phyloP scores from a whole-genome alignment of 345 rosid species.

The Sisymbrium altissimum region DNA sequence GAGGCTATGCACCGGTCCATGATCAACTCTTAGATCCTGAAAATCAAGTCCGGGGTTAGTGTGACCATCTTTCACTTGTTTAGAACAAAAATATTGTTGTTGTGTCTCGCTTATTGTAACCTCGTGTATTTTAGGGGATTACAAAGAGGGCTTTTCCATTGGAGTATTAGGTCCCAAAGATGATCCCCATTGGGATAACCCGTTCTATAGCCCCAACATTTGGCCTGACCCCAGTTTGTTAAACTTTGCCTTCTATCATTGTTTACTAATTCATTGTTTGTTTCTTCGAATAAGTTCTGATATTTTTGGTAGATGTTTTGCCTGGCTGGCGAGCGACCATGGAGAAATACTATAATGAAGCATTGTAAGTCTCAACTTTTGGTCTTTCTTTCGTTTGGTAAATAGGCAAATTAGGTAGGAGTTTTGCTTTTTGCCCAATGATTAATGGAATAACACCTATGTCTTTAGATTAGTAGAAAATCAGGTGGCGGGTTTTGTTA shows the following conservation, averaged over 20 bases:
- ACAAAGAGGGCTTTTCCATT: conserved; percentile 76
- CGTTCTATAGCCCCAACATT: conserved; percentile 68
- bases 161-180: conserved; percentile 58
- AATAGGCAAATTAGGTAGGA: no score
- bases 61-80: neutral
- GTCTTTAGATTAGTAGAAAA: no score
- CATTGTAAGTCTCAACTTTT: conserved; percentile 49
- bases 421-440: no score
- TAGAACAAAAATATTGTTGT: neutral
- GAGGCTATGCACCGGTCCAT: conserved; percentile 69
- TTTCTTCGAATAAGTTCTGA: neutral
- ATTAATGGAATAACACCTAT: no score
- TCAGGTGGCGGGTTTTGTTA: no score
- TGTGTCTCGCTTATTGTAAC: neutral
- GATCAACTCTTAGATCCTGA: conserved; percentile 37
- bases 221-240: conserved; percentile 67
- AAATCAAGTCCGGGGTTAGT: conserved; percentile 10
- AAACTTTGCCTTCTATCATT: neutral
- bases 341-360: conserved; percentile 17
- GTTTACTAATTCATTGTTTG: neutral
- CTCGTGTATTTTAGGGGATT: conserved; percentile 50
- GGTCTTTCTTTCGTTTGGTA: neutral
- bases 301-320: conserved; percentile 25
- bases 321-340: conserved; percentile 10
- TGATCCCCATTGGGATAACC: conserved; percentile 50